Evolutionary conservation across 2,329 filamentous ascomycete species (phyloP).

Genomic region (Dichotomopilus funicola): DNA sequence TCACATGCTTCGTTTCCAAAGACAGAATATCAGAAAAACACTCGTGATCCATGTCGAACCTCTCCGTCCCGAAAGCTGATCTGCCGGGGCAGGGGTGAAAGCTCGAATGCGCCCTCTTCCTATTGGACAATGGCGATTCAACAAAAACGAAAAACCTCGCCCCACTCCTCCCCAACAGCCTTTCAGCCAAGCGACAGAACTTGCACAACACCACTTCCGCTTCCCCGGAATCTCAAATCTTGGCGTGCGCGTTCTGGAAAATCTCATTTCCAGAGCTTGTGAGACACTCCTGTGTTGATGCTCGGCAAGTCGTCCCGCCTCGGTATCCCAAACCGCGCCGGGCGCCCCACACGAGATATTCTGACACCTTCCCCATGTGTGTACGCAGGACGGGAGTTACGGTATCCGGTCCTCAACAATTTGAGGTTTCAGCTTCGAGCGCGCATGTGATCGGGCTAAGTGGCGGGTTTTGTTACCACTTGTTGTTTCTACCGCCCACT

Average conservation of each 20-base stretch:
- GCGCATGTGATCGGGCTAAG: background rate
- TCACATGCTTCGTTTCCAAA: slow-evolving; percentile 11
- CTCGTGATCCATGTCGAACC: background rate
- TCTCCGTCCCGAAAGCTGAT: background rate
- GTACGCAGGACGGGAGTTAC: too few species aligned
- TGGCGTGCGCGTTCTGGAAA: slow-evolving; percentile 11
- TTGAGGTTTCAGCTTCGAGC: background rate
- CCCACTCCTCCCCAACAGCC: slow-evolving; percentile 20
- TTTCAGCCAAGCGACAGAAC: slow-evolving; percentile 8
- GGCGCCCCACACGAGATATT: background rate
- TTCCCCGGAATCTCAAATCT: slow-evolving; percentile 15
- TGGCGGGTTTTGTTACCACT: too few species aligned
- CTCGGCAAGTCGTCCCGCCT: background rate
- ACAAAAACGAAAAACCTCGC: slow-evolving; percentile 10
- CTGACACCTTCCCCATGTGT: slow-evolving; percentile 3
- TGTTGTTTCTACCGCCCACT: too few species aligned
- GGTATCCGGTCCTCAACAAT: slow-evolving; percentile 3
- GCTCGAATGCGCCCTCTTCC: background rate
- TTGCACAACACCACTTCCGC: slow-evolving; percentile 13
- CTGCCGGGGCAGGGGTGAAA: slow-evolving; percentile 11
- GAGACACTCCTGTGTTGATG: background rate
- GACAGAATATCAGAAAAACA: background rate
- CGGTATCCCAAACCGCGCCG: background rate
- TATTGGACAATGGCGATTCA: slow-evolving; percentile 19
- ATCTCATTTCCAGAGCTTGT: background rate